A percentile compares a stretch with the other conserved stretches of the same genome.
These are phyloP conservation scores for Primulina tabacum DNA, from an alignment of 257 asterid species.

Conservation along the genomic window DNA sequence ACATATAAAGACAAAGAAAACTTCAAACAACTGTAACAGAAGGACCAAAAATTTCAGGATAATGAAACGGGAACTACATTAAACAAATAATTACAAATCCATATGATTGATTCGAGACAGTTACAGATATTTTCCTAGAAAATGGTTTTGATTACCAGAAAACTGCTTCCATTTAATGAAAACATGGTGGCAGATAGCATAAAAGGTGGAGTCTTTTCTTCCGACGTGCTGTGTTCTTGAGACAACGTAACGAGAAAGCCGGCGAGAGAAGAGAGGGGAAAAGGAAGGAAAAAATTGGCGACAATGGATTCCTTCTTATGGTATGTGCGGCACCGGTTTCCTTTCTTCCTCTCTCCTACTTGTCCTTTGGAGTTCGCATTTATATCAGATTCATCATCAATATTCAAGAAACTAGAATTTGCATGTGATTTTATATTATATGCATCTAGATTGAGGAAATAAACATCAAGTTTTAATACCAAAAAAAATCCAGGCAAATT, in stretches of 20 bases:
- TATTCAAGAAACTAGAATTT: no score
- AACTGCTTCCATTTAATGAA: conserved; percentile 32
- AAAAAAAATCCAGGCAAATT: no score
- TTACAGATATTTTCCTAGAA: no score
- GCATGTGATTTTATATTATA: no score
- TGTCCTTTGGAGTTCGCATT: conserved; percentile 16
- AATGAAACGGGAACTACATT: neutral
- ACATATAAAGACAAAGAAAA: neutral
- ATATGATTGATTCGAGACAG: neutral
- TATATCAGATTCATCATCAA: neutral
- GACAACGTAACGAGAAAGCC: neutral
- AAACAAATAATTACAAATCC: neutral
- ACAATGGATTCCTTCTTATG: conserved; percentile 9
- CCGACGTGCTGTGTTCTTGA: neutral
- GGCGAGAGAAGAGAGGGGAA: neutral
- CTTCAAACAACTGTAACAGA: neutral
- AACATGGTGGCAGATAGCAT: conserved; percentile 29
- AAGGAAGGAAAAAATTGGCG: neutral
- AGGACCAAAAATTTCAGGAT: neutral
- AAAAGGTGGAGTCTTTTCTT: neutral
- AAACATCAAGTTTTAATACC: neutral
- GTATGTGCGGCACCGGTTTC: neutral
- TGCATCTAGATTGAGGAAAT: neutral
- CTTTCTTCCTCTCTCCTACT: conserved; percentile 9
- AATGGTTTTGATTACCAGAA: neutral